phyloP scores from a whole-genome alignment of 1,284 basidiomycete species.

The Cutaneotrichosporon sp. region DNA sequence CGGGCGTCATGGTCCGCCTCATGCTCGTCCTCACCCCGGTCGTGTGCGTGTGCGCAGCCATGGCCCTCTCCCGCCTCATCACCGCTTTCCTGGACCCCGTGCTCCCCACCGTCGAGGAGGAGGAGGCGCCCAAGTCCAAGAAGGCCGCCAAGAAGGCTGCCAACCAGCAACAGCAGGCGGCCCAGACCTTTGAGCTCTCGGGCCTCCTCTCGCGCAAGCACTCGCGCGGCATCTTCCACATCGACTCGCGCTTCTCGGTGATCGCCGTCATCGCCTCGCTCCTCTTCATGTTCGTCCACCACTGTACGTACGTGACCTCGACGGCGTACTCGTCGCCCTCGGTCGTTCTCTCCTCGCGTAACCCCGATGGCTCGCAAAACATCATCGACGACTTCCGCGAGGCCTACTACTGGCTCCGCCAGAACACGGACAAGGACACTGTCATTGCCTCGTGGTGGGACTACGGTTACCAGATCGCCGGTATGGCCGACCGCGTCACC shows the following conservation, averaged over 20 bases:
- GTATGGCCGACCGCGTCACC: slow-evolving; percentile 83
- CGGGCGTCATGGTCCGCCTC: slow-evolving; percentile 94
- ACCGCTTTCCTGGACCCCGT: slow-evolving; percentile 80
- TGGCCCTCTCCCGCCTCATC: slow-evolving; percentile 84
- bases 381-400: slow-evolving; percentile 99
- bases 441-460: slow-evolving; percentile 99
- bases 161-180: slow-evolving; percentile 31
- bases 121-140: slow-evolving; percentile 54
- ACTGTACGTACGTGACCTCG: slow-evolving; percentile 97
- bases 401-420: slow-evolving; percentile 99
- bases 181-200: slow-evolving; percentile 32
- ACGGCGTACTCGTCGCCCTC: slow-evolving; percentile 97
- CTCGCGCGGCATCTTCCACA: slow-evolving; percentile 72
- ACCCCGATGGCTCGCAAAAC: slow-evolving; percentile 82
- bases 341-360: slow-evolving; percentile 83
- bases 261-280: slow-evolving; percentile 75
- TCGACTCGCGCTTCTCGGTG: slow-evolving; percentile 79
- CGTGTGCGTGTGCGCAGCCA: slow-evolving; percentile 73
- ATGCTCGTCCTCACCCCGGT: slow-evolving; percentile 55
- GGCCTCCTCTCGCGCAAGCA: slow-evolving; percentile 33
- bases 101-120: slow-evolving; percentile 39
- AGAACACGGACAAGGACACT: slow-evolving; percentile 88
- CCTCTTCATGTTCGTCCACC: slow-evolving; percentile 86
- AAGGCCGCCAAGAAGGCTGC: slow-evolving; percentile 64
- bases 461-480: slow-evolving; percentile 99